phyloP scores from a whole-genome alignment of 176 grass and related monocot species.

The Echinochloa phyllopogon region DNA sequence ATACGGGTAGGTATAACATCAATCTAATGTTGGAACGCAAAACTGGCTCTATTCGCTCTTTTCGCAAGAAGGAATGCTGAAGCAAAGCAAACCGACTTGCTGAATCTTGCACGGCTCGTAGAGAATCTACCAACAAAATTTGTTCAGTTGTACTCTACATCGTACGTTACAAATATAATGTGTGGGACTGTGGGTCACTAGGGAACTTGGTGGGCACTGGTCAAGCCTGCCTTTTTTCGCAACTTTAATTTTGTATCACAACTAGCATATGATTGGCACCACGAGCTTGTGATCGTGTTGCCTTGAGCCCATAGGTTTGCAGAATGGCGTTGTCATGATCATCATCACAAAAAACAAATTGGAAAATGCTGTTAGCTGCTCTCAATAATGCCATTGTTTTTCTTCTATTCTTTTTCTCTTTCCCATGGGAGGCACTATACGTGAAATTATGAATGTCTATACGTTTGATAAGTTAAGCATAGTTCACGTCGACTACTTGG shows the following conservation, averaged over 20 bases:
- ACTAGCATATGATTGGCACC: background rate
- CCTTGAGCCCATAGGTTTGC: background rate
- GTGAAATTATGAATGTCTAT: background rate
- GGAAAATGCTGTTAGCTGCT: background rate
- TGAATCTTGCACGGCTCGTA: constrained; percentile 10
- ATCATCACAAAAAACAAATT: too few relatives aligned
- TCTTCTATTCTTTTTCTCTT: background rate
- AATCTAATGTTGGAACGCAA: constrained; percentile 12
- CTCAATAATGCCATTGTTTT: background rate
- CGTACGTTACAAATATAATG: background rate
- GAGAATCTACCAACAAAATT: background rate
- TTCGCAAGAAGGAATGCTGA: background rate
- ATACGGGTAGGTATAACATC: constrained; percentile 16
- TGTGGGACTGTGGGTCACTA: background rate
- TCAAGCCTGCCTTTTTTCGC: background rate
- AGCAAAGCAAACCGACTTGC: background rate
- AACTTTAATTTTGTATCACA: background rate
- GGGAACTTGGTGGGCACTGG: background rate
- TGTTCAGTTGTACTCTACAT: background rate
- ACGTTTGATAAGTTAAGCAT: too few relatives aligned
- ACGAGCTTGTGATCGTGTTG: too few relatives aligned
- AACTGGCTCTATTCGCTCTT: background rate
- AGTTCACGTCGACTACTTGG: too few relatives aligned
- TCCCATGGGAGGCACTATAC: background rate
- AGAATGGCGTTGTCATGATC: background rate